Conservation (phyloP, 352 stramenopile species). For the Pythium grandisporangium region DNA sequence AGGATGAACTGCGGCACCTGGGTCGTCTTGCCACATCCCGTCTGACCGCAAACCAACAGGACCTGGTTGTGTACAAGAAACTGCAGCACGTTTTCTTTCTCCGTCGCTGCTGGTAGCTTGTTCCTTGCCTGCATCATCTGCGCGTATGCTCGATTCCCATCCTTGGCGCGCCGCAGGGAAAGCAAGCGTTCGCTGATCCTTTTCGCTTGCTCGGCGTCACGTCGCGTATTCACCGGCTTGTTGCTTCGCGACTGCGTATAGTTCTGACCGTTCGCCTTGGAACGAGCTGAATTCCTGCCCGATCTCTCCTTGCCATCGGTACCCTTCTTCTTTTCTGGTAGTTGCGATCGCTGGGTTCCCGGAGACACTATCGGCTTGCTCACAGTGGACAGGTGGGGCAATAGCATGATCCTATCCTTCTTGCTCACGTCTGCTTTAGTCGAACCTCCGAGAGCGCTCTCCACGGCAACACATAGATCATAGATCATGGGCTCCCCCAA, state of each 20-base stretch:
- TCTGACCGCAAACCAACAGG: slow-evolving; percentile 93
- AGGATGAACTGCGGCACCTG: slow-evolving; percentile 97
- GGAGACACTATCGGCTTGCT: no score
- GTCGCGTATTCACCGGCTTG: slow-evolving; percentile 18
- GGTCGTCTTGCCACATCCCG: slow-evolving; percentile 93
- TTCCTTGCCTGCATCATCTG: slow-evolving; percentile 43
- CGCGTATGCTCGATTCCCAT: slow-evolving; percentile 29
- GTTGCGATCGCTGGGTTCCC: no score
- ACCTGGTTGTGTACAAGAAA: slow-evolving; percentile 75
- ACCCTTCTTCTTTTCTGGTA: slow-evolving; percentile 3
- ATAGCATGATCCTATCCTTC: slow-evolving; percentile 18
- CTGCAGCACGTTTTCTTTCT: slow-evolving; percentile 48
- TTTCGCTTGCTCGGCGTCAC: slow-evolving; percentile 25
- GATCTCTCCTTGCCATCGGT: slow-evolving; percentile 6
- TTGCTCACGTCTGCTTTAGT: slow-evolving; percentile 16
- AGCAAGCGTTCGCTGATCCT: slow-evolving; percentile 37
- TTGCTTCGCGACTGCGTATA: background rate
- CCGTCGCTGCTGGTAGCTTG: slow-evolving; percentile 47
- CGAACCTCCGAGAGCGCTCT: slow-evolving; percentile 34
- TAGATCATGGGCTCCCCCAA: slow-evolving; percentile 79
- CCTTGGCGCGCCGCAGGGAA: slow-evolving; percentile 29
- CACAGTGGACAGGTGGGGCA: slow-evolving; percentile 1
- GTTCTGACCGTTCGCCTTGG: no score
- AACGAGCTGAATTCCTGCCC: slow-evolving; percentile 9
- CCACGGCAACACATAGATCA: slow-evolving; percentile 62